Percentiles rank a stretch among this genome's conserved stretches.
Evolutionary conservation across 129 eudicot genomes (phyloP).

Genomic region (Centaurea solstitialis): DNA sequence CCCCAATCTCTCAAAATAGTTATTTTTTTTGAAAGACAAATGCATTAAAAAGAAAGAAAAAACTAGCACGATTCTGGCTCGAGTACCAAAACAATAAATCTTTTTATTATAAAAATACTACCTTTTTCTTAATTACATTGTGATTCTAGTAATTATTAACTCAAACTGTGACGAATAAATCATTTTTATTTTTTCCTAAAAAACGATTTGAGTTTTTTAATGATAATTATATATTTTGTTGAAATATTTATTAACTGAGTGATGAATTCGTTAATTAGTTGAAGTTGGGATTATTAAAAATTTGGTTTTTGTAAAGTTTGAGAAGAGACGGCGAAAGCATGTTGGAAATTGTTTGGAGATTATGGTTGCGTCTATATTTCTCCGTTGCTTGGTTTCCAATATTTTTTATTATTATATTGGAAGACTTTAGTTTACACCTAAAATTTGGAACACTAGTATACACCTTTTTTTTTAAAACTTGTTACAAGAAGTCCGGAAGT

Average conservation of each 20-base stretch:
- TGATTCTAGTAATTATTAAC: background rate
- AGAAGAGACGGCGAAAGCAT: background rate
- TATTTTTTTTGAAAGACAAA: no score
- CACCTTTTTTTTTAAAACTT: no score
- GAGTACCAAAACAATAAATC: no score
- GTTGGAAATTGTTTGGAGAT: background rate
- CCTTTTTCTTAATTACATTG: no score
- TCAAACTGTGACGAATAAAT: background rate
- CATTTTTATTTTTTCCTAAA: background rate
- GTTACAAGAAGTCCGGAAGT: no score
- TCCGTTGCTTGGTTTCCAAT: background rate
- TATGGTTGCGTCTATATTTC: background rate
- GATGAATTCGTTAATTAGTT: background rate
- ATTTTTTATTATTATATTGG: background rate
- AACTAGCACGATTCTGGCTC: no score
- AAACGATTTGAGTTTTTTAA: background rate
- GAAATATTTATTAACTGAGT: background rate
- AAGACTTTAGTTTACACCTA: no score
- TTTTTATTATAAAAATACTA: no score
- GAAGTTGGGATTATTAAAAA: background rate
- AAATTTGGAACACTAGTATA: no score
- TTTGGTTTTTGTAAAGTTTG: background rate
- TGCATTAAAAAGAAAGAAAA: no score
- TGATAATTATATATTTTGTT: background rate
- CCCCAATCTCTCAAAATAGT: no score